phyloP scores from a whole-genome alignment of 1,139 yeast genomes.

The Saccharomyces uvarum region DNA sequence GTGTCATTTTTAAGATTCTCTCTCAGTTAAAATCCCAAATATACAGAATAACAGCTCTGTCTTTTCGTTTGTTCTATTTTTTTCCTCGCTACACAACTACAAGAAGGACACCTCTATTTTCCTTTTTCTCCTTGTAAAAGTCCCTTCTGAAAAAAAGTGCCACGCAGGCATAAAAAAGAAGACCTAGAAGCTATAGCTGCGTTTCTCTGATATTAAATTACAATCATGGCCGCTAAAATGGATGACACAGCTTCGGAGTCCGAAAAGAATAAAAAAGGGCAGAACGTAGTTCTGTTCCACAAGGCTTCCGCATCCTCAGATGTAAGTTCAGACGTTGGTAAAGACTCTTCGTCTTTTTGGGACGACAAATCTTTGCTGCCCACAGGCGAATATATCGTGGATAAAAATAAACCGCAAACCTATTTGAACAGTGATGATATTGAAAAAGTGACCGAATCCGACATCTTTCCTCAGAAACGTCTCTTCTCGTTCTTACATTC shows the following conservation, averaged over 20 bases:
- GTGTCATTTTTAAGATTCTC: not conserved
- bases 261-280: not conserved
- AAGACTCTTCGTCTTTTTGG: not conserved
- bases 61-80: not conserved
- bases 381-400: slow-evolving; percentile 21
- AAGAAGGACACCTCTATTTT: not conserved
- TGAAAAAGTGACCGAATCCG: slow-evolving; percentile 29
- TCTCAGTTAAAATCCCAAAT: not conserved
- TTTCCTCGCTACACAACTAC: not conserved
- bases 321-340: not conserved
- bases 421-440: slow-evolving; percentile 28
- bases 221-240: not conserved
- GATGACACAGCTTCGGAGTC: not conserved
- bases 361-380: slow-evolving; percentile 2
- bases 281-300: not conserved
- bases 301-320: not conserved
- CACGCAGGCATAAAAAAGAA: not conserved
- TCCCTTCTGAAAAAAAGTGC: not conserved
- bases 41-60: not conserved
- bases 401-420: slow-evolving; percentile 27
- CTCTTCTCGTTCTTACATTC: slow-evolving; percentile 36
- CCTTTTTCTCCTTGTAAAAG: not conserved
- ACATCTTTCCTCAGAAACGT: slow-evolving; percentile 34
- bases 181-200: not conserved
- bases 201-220: not conserved